A percentile compares a stretch with the other conserved stretches of the same genome.
Conservation (phyloP, 2,329 filamentous ascomycete genomes). For the Talaromyces sp. region DNA sequence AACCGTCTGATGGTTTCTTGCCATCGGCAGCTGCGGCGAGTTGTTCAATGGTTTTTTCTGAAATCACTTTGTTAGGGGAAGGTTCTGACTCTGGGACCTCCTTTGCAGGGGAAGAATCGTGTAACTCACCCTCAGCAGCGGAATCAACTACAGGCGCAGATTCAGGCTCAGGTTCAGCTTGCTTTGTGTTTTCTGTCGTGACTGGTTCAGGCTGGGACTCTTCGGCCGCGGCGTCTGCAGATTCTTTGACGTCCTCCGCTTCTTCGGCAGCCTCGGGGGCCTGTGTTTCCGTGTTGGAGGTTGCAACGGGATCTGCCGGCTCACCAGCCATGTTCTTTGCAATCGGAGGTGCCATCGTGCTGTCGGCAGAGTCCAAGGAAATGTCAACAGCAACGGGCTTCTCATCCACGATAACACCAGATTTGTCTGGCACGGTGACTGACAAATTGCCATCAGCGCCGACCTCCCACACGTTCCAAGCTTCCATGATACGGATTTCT, state of each 20-base stretch:
- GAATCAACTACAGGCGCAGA: neutral
- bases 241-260: neutral
- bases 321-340: constrained; percentile 32
- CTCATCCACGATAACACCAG: constrained; percentile 1
- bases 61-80: neutral
- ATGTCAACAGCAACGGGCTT: constrained; percentile 10
- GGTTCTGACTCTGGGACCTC: neutral
- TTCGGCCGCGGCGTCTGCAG: neutral
- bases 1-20: constrained; percentile 11
- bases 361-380: constrained; percentile 6
- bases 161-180: constrained; percentile 12
- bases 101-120: neutral
- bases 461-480: constrained; percentile 39
- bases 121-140: neutral
- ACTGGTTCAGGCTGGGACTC: neutral
- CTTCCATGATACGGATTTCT: constrained; percentile 33
- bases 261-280: neutral
- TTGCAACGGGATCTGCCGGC: constrained; percentile 23
- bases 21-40: constrained; percentile 1
- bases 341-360: constrained; percentile 23
- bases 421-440: constrained; percentile 3
- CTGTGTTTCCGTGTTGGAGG: constrained; percentile 10
- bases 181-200: constrained; percentile 9
- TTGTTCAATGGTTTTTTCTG: constrained; percentile 5
- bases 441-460: constrained; percentile 27